Conservation (phyloP, 1,139 yeast species). For the Debaryomyces subglobosus region DNA sequence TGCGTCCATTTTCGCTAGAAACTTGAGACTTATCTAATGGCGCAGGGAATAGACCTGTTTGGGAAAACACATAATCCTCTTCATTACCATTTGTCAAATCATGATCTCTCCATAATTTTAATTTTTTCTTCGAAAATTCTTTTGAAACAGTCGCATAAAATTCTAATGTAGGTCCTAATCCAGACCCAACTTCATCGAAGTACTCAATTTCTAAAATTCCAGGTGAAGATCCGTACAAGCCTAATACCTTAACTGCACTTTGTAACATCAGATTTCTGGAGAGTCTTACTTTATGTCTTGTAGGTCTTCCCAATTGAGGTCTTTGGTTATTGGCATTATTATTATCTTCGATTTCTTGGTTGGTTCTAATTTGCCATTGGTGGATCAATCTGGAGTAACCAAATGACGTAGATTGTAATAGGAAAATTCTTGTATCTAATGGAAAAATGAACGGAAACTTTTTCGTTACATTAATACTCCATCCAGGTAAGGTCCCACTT, state of each 20-base stretch:
- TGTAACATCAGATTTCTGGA: conserved; percentile 71
- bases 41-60: conserved; percentile 71
- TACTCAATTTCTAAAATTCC: conserved; percentile 87
- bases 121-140: conserved; percentile 59
- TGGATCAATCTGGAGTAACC: conserved; percentile 86
- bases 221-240: conserved; percentile 76
- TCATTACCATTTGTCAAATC: conserved; percentile 22
- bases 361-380: conserved; percentile 67
- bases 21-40: conserved; percentile 50
- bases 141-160: conserved; percentile 83
- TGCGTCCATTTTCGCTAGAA: conserved; percentile 41
- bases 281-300: conserved; percentile 80
- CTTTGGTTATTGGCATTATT: conserved; percentile 18
- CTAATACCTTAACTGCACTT: conserved; percentile 80
- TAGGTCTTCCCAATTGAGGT: conserved; percentile 69
- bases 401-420: conserved; percentile 85
- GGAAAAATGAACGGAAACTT: conserved; percentile 85
- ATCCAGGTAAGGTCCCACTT: conserved; percentile 82
- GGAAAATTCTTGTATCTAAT: conserved; percentile 74
- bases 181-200: conserved; percentile 93
- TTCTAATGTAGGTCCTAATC: conserved; percentile 93
- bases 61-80: conserved; percentile 43
- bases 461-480: conserved; percentile 77
- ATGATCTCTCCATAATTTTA: conserved; percentile 72
- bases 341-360: conserved; percentile 39